Conservation (phyloP, 2,329 filamentous ascomycete genomes). For the Akanthomyces muscarius region DNA sequence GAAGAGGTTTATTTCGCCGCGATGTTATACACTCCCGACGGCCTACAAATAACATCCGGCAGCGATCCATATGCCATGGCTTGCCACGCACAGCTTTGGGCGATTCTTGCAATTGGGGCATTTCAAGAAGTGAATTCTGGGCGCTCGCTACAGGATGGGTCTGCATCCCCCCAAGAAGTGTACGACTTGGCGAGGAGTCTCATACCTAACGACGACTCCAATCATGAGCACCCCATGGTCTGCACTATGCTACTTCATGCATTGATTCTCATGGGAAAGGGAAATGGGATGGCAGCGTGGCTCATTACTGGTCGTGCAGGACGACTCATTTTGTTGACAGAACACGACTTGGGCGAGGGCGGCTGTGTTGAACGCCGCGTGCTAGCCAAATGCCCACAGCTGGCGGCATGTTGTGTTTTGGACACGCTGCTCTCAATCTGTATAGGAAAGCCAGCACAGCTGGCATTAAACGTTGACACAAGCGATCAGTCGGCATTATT, state of each 20-base stretch:
- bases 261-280: conserved; percentile 58
- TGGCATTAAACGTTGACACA: conserved; percentile 43
- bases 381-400: conserved; percentile 24
- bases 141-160: conserved; percentile 6
- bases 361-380: neutral
- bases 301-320: conserved; percentile 61
- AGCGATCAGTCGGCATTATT: conserved; percentile 45
- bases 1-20: conserved; percentile 53
- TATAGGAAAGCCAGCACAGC: conserved; percentile 46
- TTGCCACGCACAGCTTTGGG: conserved; percentile 57
- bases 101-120: conserved; percentile 53
- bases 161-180: conserved; percentile 32
- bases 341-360: conserved; percentile 23
- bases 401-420: conserved; percentile 57
- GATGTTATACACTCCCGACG: conserved; percentile 38
- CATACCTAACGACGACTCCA: conserved; percentile 46
- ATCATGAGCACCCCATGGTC: conserved; percentile 39
- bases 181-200: conserved; percentile 48
- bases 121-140: conserved; percentile 43
- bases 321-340: conserved; percentile 32
- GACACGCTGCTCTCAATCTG: conserved; percentile 55
- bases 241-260: conserved; percentile 51
- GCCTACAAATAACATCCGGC: conserved; percentile 24
- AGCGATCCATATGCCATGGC: conserved; percentile 30
- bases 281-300: conserved; percentile 57